Conservation (phyloP, 371 early-diverging fungal genomes). For the Saksenaea vasiformis region DNA sequence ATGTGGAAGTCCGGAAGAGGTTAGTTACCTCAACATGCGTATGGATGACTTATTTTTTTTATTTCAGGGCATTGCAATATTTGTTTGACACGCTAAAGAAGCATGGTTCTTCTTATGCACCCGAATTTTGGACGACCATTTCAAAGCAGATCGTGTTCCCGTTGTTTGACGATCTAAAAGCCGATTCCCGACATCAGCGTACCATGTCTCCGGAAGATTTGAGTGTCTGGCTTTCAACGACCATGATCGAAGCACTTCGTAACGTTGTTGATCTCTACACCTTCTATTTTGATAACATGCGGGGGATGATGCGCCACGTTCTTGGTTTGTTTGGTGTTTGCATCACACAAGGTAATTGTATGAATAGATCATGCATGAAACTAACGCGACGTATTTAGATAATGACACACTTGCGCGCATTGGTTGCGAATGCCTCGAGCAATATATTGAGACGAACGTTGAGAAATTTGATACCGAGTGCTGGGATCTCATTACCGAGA, state of each 20-base stretch:
- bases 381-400: slow-evolving; percentile 39
- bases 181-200: slow-evolving; percentile 27
- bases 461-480: slow-evolving; percentile 63
- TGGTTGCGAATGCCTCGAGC: slow-evolving; percentile 89
- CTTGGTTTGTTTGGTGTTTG: slow-evolving; percentile 80
- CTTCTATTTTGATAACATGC: slow-evolving; percentile 70
- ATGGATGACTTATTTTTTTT: not conserved
- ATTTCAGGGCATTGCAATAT: slow-evolving; percentile 67
- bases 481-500: slow-evolving; percentile 74
- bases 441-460: slow-evolving; percentile 81
- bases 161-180: slow-evolving; percentile 82
- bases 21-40: not conserved
- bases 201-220: slow-evolving; percentile 50
- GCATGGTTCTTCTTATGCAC: slow-evolving; percentile 70
- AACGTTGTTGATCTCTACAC: slow-evolving; percentile 87
- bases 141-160: slow-evolving; percentile 86
- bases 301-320: slow-evolving; percentile 71
- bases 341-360: slow-evolving; percentile 72
- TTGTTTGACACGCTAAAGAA: slow-evolving; percentile 80
- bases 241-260: slow-evolving; percentile 83
- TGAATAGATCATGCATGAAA: not conserved
- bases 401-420: slow-evolving; percentile 91
- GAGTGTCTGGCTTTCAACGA: slow-evolving; percentile 61
- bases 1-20: slow-evolving; percentile 88
- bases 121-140: slow-evolving; percentile 81